Base-by-base conservation (phyloP, 768 basidiomycete genomes). In the Leccinum sublutescens region DNA sequence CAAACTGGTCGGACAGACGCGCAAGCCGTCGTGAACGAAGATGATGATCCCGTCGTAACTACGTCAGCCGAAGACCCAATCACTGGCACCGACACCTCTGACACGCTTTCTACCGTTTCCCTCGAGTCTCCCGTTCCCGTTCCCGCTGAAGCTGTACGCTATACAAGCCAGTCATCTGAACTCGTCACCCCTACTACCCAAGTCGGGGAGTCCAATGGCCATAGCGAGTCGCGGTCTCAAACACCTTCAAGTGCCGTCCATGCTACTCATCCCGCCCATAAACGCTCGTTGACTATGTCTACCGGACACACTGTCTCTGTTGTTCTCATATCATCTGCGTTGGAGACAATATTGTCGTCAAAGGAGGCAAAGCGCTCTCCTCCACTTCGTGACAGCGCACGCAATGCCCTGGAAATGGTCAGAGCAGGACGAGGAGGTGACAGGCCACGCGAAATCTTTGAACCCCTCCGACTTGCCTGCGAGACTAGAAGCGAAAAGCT, bases 391-490 rank as follows among this genome's bases (percentile, higher is more conserved):
- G 92, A 95, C 45, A 89, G 88, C 62, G 87, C 90, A 0, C 87
- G 89, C 61, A 84, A 80, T 54, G 94, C 95, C 5, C 72, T 95
- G 63, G 92, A 94, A 52, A 82, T 96, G 76, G 82, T 95, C 66
- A 85, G 84, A 62, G 80, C 82, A 34, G 87, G 91, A 58, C 78
- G 86, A 68, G 93, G 86, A 23, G 87, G 86, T 25, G 88, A 89
- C 68, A 78, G 74, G 53, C 93, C 93, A 40, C 82, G 92, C 59
- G 90, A 95, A 68, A 91, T 98, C 54, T 93, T 99, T 68, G 93
- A 97, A 68, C 95, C 97, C n/a, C 81, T 99, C 56, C 86, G 93
- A 52, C 79, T 98, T 54, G 97, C 97, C 9, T 98, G 97, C 76
- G 96, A 98, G 78, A 98, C 95, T 4, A 84, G 87, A 54, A 91